These are phyloP conservation scores for Phytophthora quininea DNA, from an alignment of 352 stramenopile species.

Conservation along the genomic window DNA sequence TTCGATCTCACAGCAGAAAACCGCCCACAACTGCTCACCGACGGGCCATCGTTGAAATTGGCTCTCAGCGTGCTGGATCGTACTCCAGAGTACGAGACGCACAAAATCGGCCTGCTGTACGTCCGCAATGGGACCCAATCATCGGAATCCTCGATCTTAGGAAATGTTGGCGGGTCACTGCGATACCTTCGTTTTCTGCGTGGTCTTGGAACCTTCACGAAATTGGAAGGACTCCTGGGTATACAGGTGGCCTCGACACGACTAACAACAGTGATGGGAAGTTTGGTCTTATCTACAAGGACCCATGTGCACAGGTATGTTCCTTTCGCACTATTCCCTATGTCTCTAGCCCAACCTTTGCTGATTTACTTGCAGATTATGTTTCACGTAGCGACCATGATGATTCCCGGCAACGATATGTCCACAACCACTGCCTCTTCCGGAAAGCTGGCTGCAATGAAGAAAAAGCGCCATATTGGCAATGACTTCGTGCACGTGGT, in stretches of 20 bases:
- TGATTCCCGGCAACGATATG: constrained; percentile 39
- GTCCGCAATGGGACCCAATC: constrained; percentile 62
- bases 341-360: no score
- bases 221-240: constrained; percentile 71
- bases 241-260: constrained; percentile 80
- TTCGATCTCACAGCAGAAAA: constrained; percentile 69
- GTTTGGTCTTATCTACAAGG: constrained; percentile 77
- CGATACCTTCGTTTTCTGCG: constrained; percentile 80
- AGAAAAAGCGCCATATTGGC: constrained; percentile 90
- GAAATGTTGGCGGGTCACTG: constrained; percentile 72
- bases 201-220: constrained; percentile 68
- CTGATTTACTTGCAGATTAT: constrained; percentile 77
- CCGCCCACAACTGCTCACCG: constrained; percentile 62
- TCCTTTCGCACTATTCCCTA: no score
- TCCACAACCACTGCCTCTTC: background rate
- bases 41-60: constrained; percentile 58
- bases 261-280: constrained; percentile 72
- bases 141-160: constrained; percentile 72
- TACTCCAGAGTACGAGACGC: constrained; percentile 82
- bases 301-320: constrained; percentile 66
- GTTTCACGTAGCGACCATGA: constrained; percentile 90
- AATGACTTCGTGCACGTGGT: constrained; percentile 91
- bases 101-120: constrained; percentile 89
- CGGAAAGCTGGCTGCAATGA: constrained; percentile 45
- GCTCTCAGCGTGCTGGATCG: constrained; percentile 82